A percentile compares a stretch with the other conserved stretches of the same genome.
Conservation (phyloP, 2,329 filamentous ascomycete genomes). For the Colletotrichum graminicola region DNA sequence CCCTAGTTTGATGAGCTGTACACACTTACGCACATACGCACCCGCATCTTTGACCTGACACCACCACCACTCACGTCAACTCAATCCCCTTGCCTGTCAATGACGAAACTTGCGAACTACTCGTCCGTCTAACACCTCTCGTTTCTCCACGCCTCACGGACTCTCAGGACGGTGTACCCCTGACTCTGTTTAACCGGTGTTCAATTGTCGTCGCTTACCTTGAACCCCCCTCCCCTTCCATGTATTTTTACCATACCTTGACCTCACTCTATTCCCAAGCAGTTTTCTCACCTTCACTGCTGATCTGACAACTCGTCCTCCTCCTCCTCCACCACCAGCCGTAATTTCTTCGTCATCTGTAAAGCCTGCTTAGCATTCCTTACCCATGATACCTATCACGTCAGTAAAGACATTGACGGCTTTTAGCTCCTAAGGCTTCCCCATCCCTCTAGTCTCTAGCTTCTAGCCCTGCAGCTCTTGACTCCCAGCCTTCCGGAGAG, state of each 20-base stretch:
- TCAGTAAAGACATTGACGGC: slow-evolving; percentile 5
- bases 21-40: slow-evolving; percentile 7
- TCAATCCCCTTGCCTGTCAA: slow-evolving; percentile 17
- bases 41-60: slow-evolving; percentile 5
- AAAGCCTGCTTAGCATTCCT: slow-evolving; percentile 12
- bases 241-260: slow-evolving; percentile 24
- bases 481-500: slow-evolving; percentile 2
- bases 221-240: background rate
- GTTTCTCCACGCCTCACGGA: slow-evolving; percentile 9
- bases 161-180: slow-evolving; percentile 30
- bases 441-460: background rate
- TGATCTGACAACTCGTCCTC: slow-evolving; percentile 1
- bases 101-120: slow-evolving; percentile 22
- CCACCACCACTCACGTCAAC: background rate
- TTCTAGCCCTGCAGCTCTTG: background rate
- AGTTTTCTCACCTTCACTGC: slow-evolving; percentile 12
- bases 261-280: slow-evolving; percentile 10
- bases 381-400: slow-evolving; percentile 17
- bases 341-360: background rate
- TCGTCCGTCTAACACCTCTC: slow-evolving; percentile 15
- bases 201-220: slow-evolving; percentile 24
- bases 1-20: slow-evolving; percentile 26
- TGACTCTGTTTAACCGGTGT: slow-evolving; percentile 14
- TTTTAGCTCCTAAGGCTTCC: slow-evolving; percentile 25
- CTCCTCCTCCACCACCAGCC: background rate